These are phyloP conservation scores for Phialophora macrospora DNA, from an alignment of 2,329 filamentous ascomycete genomes.

Conservation along the genomic window DNA sequence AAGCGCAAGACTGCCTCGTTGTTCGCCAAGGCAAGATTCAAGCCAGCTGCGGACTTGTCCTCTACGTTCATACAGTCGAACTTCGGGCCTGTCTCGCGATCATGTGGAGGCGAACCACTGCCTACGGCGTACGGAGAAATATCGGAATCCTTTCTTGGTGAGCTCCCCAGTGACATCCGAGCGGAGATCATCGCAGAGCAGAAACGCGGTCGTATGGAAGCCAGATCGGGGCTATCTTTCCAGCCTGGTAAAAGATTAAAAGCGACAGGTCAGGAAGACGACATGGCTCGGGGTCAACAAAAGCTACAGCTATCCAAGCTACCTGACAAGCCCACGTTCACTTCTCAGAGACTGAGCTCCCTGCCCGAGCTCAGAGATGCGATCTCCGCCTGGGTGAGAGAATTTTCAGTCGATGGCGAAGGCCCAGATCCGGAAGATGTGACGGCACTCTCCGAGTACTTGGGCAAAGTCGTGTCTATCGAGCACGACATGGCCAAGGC, in stretches of 20 bases:
- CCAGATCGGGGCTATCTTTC: conserved; percentile 58
- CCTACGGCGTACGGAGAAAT: conserved; percentile 48
- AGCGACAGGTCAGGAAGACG: conserved; percentile 31
- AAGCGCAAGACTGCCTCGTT: conserved; percentile 55
- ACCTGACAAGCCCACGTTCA: conserved; percentile 64
- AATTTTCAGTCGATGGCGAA: conserved; percentile 75
- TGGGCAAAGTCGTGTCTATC: conserved; percentile 71
- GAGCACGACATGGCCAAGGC: conserved; percentile 81
- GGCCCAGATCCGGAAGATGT: conserved; percentile 83
- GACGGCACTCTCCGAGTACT: conserved; percentile 72
- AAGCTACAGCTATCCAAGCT: conserved; percentile 56
- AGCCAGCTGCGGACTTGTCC: conserved; percentile 60
- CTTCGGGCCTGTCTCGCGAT: conserved; percentile 58
- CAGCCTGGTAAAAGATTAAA: conserved; percentile 41
- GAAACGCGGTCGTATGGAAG: conserved; percentile 63
- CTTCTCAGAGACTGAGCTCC: conserved; percentile 59
- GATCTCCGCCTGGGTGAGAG: conserved; percentile 74
- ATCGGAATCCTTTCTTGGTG: conserved; percentile 76
- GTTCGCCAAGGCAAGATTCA: conserved; percentile 51
- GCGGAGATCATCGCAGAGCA: conserved; percentile 79
- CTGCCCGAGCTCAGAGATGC: conserved; percentile 72
- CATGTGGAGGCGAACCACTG: conserved; percentile 26
- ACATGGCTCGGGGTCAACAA: conserved; percentile 43
- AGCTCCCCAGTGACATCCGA: conserved; percentile 79
- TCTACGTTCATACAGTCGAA: conserved; percentile 74